phyloP scores from a whole-genome alignment of 495 filamentous ascomycete genomes.

The Apiosordaria backusii region DNA sequence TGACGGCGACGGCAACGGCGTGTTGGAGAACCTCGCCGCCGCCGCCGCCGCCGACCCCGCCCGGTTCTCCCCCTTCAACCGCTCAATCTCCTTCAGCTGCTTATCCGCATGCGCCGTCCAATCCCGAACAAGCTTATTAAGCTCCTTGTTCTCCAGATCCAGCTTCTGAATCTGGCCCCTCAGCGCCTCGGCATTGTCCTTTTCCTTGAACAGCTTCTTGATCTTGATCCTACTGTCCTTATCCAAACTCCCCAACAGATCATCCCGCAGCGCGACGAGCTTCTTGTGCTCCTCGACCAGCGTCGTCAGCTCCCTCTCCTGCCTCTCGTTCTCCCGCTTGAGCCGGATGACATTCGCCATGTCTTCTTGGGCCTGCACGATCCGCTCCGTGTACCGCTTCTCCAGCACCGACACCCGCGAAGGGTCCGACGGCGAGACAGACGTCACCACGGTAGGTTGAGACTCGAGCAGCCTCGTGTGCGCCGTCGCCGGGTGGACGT shows the following conservation, averaged over 20 bases:
- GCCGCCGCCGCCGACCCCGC: no score
- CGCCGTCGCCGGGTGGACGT: slow-evolving; percentile 40
- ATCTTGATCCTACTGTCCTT: neutral
- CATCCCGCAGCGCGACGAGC: neutral
- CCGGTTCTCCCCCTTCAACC: no score
- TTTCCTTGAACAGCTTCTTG: neutral
- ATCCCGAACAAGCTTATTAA: no score
- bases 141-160: neutral
- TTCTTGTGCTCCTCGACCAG: neutral
- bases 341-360: slow-evolving; percentile 15
- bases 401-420: slow-evolving; percentile 36
- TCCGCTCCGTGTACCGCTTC: slow-evolving; percentile 24
- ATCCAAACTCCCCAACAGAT: neutral
- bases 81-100: no score
- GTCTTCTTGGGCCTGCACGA: slow-evolving; percentile 9
- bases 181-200: neutral
- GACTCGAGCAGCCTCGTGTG: slow-evolving; percentile 41
- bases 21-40: no score
- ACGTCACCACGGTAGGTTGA: slow-evolving; percentile 44
- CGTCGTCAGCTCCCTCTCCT: slow-evolving; percentile 22
- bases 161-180: neutral
- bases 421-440: slow-evolving; percentile 37
- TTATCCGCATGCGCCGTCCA: no score
- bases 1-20: no score
- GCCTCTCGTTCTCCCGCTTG: slow-evolving; percentile 14